phyloP scores from a whole-genome alignment of 768 basidiomycete species.

The Russula sp. region DNA sequence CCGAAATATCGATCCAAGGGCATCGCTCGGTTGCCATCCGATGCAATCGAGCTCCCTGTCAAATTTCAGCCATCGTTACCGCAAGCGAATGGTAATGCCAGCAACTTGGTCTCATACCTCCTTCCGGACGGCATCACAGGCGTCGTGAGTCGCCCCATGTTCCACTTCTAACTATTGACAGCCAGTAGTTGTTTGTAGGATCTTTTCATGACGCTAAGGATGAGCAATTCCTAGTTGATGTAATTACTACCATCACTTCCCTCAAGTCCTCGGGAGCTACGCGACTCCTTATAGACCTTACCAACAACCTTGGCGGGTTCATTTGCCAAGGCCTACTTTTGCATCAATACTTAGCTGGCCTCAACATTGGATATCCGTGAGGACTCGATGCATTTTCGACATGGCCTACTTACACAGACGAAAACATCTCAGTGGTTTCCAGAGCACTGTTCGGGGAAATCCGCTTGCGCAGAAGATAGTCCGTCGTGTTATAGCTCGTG shows the following conservation, averaged over 20 bases:
- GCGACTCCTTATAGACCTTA: conserved; percentile 51
- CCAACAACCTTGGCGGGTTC: conserved; percentile 57
- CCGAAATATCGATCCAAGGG: conserved; percentile 29
- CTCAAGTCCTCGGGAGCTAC: conserved; percentile 47
- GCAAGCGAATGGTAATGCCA: conserved; percentile 39
- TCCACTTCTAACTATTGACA: neutral
- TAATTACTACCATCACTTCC: conserved; percentile 38
- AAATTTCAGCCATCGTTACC: conserved; percentile 48
- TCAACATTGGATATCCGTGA: conserved; percentile 48
- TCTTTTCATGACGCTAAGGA: conserved; percentile 44
- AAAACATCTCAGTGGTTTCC: conserved; percentile 44
- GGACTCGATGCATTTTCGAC: conserved; percentile 23
- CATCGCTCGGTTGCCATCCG: conserved; percentile 35
- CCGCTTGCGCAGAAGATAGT: conserved; percentile 55
- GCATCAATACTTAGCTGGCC: conserved; percentile 52
- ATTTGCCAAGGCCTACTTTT: conserved; percentile 60
- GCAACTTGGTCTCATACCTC: conserved; percentile 51
- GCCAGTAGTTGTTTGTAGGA: conserved; percentile 51
- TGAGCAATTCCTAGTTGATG: conserved; percentile 46
- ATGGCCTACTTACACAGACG: neutral
- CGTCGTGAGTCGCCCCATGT: conserved; percentile 39
- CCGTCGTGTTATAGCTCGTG: conserved; percentile 44
- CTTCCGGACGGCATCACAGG: conserved; percentile 55
- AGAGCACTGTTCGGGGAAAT: conserved; percentile 48
- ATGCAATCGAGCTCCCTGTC: conserved; percentile 43